Evolutionary conservation across 441 rosid genomes (phyloP), one percentile per base, ranked within the genome.

Genomic region (Eruca vesicaria): DNA sequence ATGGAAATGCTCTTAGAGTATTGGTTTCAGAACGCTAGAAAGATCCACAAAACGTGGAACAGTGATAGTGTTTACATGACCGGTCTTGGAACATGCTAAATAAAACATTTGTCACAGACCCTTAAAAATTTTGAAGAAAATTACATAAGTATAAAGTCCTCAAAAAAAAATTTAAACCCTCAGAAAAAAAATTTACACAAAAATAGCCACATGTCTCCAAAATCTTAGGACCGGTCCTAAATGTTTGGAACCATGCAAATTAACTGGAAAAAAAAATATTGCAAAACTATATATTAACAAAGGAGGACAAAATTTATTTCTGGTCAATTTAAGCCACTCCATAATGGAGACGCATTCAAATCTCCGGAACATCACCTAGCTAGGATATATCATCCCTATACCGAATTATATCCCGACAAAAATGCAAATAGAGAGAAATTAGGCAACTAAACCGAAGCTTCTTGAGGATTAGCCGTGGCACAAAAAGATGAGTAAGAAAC

Each of bases 291-390:
- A 18, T 59, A 57, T 23, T 32, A 50, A 61, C 64, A 68, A 68
- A 32, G 48, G 79, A 26, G 7, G 53, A 68, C 55, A 67, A 53
- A 75, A 69, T 48, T 36, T 75, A 7, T 69, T 75, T 63, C 69
- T 69, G 15, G 19, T 75, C 58, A 28, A 62, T 63, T 20, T 7
- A 53, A 69, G 63, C 74, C 64, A 62, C 74, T 63, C 33, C 16
- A 14, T 20, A 68, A 36, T 75, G 70, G 74, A 75, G 79, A 75
- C 74, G 69, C 63, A 75, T 29, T 53, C 59, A 38, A 69, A 71
- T 52, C 58, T 75, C 43, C 57, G 7, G 57, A 68, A 69, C 69
- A 62, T 53, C 58, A 63, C 65, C 43, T 75, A 69, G 20, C 43
- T 75, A 69, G 28, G 64, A 29, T 76, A 29, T 66, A 50, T 66